Base-by-base conservation (phyloP, 192 early-diverging fungal genomes). In the Backusella liffmaniae region DNA sequence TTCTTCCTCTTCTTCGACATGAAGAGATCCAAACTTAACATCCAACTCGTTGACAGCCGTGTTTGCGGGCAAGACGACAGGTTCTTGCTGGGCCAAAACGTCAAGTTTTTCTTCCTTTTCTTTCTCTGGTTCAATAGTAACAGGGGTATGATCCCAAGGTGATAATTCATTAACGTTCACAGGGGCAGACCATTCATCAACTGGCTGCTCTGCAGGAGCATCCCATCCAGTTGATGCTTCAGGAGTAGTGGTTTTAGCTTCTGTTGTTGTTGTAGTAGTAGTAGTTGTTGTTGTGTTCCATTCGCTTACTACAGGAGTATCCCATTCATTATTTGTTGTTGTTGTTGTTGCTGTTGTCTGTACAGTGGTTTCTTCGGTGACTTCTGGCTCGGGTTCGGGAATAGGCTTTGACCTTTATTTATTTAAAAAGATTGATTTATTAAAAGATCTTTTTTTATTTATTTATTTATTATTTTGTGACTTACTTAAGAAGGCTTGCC, bases 21-120 rank as follows among this genome's bases (percentile, higher is more conserved):
- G 82, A 65, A 94, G 80, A 56, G 92, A 94, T 26, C 95, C 96
- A 86, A 96, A 96, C 77, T 93, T 92, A 26, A 92, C 86, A 67
- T 89, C 92, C 23, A 94, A 87, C 41, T 88, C 84, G 36, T 89
- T 87, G 9, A 94, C 73, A 39, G 88, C 79, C 5, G 91, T 80
- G 59, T 81, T 88, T 49, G 83, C 81, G 13, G 95, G 94, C 91
- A 98, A 95, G 21, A 97, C 94, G 13, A 97, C 94, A 46, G 95
- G 87, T 15, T 91, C 91, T 80, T 96, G 94, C 79, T 98, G 96
- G 70, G 12, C 80, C 39, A 41, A 13, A 21, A 70, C 70, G 72
- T 86, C 79, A 34, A 73, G 44, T 35, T 86, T 68, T 79, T 80
- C 85, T 66, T 88, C 82, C 69, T 84, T 81, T 51, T 83, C 81